These are phyloP conservation scores for Pterocarpus santalinus DNA, from an alignment of 306 rosid genomes.

Conservation along the genomic window DNA sequence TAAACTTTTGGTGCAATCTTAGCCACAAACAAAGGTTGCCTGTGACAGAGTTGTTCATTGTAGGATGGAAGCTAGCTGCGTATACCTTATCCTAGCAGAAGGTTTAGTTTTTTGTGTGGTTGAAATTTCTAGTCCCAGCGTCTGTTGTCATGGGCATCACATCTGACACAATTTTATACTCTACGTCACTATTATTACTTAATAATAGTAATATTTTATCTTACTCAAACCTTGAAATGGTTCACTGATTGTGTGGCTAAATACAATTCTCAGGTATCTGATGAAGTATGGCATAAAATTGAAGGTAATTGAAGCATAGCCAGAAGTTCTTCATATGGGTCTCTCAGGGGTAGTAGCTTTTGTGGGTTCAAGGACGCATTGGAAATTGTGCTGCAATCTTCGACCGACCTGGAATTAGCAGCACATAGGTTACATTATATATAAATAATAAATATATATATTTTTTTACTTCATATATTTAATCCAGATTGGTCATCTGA, in stretches of 20 bases:
- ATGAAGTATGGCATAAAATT: constrained; percentile 18
- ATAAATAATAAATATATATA: no score
- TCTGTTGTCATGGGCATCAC: constrained; percentile 20
- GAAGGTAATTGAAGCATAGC: background rate
- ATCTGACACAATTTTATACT: constrained; percentile 5
- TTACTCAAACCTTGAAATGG: background rate
- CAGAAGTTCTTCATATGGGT: constrained; percentile 24
- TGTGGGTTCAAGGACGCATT: constrained; percentile 36
- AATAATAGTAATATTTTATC: constrained; percentile 5
- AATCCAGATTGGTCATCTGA: background rate
- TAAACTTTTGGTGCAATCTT: constrained; percentile 9
- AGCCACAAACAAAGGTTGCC: constrained; percentile 45
- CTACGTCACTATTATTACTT: no score
- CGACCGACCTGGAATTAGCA: background rate
- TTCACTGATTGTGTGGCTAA: constrained; percentile 31
- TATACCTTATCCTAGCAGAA: constrained; percentile 27
- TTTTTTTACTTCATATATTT: no score
- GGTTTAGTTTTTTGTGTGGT: constrained; percentile 38
- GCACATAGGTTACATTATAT: background rate
- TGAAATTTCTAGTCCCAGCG: constrained; percentile 12
- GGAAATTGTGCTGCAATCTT: constrained; percentile 47
- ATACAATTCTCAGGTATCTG: background rate
- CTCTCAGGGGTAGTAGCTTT: background rate
- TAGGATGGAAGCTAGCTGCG: constrained; percentile 17
- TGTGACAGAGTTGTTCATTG: background rate